phyloP scores from a whole-genome alignment of 495 filamentous ascomycete genomes.

The Tuber brumale region DNA sequence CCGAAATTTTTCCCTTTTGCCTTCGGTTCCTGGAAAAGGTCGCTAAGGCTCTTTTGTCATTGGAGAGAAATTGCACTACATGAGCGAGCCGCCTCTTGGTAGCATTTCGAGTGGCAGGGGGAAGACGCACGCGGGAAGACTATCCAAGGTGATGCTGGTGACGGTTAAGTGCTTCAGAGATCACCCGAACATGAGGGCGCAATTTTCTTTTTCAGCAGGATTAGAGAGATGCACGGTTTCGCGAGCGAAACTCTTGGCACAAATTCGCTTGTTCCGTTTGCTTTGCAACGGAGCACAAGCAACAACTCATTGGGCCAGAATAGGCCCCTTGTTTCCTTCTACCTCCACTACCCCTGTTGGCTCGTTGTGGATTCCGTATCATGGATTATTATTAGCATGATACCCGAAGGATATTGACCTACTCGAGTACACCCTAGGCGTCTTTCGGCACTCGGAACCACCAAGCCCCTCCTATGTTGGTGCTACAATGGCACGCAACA shows the following conservation, averaged over 20 bases:
- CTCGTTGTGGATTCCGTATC: neutral
- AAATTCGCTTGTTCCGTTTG: neutral
- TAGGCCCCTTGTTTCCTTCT: neutral
- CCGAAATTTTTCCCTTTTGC: neutral
- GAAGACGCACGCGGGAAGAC: neutral
- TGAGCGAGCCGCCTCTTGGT: neutral
- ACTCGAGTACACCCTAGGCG: neutral
- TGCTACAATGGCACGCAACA: neutral
- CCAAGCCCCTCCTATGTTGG: neutral
- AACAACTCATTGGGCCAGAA: neutral
- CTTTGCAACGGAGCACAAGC: neutral
- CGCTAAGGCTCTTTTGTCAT: neutral
- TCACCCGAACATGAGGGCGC: neutral
- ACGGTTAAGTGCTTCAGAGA: neutral
- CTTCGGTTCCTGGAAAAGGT: neutral
- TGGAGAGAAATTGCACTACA: neutral
- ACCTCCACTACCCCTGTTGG: neutral
- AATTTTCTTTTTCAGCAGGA: neutral
- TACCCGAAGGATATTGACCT: neutral
- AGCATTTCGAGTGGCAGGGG: neutral
- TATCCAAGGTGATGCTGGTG: neutral
- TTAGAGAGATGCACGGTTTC: neutral
- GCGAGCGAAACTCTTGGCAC: neutral
- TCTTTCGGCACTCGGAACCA: neutral
- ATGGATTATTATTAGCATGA: slow-evolving; percentile 2